Base-by-base conservation (phyloP, 106 monocot species). In the Allium cepa region DNA sequence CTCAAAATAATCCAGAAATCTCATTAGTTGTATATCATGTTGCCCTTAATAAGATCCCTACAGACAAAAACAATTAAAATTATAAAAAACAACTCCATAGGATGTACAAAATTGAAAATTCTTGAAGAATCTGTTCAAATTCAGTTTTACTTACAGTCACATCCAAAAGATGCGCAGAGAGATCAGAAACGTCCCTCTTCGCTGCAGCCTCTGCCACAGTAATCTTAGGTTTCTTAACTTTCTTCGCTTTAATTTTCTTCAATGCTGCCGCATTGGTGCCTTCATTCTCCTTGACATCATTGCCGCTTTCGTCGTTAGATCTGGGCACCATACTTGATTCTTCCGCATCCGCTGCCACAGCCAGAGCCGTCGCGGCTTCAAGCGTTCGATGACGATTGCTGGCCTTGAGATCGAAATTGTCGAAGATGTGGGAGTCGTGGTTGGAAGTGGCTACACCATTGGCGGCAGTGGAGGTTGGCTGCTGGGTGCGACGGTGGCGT, bases 1-100 rank as follows among this genome's bases (percentile, higher is more conserved):
- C 9, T 75, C 97, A 69, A 92, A 92, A 72, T 84, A 92, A 74
- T 97, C 97, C 2, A 91, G 86, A 57, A 97, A 97, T 55, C 97
- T 70, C 97, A 97, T 92, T 60, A 97, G 80, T 74, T 92, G 92
- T 55, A 97, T 97, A 59, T 92, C 82, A 67, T 78, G 79, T 46
- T 92, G 84, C 16, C 75, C 62, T 64, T 87, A 92, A 70, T 84
- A 97, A 15, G 89, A 97, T 59, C n/a, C 82, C 97, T 97, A 17
- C 65, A 58, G 36, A 17, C 69, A 14, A 45, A 53, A 13, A 53
- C 14, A 8, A 53, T 9, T 10, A 1, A 53, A 53, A 13, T 10
- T 53, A 9, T 10, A 53, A 13, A 53, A 10, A 10, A 9, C 52
- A 53, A 10, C 52, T 10, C 9, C 10, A 53, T 53, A 53, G 52